Evolutionary conservation across 1,139 yeast species (phyloP), one percentile per base, ranked within the genome.

Genomic region (Hanseniaspora gamundiae): DNA sequence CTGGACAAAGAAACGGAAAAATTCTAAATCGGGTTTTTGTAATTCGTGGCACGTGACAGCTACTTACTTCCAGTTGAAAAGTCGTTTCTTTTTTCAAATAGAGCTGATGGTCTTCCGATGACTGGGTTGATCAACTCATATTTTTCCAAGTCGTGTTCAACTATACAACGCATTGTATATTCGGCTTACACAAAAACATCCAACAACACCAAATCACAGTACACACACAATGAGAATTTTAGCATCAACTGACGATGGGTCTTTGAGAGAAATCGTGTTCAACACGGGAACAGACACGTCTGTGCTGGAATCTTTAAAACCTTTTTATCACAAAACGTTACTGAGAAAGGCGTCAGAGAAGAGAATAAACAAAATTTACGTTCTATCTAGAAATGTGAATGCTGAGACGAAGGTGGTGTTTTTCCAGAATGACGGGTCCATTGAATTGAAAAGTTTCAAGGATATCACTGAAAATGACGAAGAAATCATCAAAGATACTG

Each of bases 221-320:
- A 17, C 20, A 17, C n/a, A 16, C 38, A 13, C 20, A 26, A 60
- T 60, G 64, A 53, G 61, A 47, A 44, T 59, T 11, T 40, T 58
- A 26, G 50, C 55, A 16, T 56, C 61, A 39, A 57, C 61, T 35
- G 52, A 48, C 27, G 62, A 59, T 40, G 62, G 63, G 7, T 54
- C 60, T 10, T 29, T 60, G 35, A 59, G 58, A 57, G 83, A 78
- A 55, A 65, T 80, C 11, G 55, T 67, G 5, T 80, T 81, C 51
- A 56, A 63, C 31, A 65, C 69, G 46, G 86, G 86, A 0, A 78
- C 85, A 0, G 86, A 82, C 53, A 80, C 88, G 5, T 79, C 88
- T 4, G 68, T 69, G 43, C 74, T 76, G 54, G 73, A 70, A 42
- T 78, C 74, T 1, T 56, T 60, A n/a, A 79, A 75, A 50, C 81